Evolutionary conservation across 306 rosid species (phyloP).

Genomic region (Myrica gale): DNA sequence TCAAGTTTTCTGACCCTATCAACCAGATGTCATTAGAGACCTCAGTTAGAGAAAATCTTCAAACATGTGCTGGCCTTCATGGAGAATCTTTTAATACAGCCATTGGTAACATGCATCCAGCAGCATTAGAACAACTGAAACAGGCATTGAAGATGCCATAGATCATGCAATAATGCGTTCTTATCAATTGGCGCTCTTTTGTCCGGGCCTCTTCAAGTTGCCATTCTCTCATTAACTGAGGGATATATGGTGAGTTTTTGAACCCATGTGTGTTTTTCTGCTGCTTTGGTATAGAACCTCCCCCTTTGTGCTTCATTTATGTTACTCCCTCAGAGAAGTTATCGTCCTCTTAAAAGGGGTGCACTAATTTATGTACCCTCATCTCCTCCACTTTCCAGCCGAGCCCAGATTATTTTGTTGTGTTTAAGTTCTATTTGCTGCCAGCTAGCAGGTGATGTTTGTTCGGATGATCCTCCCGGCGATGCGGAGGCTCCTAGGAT

Average conservation of each 20-base stretch:
- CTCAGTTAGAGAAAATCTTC: slow-evolving; percentile 83
- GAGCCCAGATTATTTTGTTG: not conserved
- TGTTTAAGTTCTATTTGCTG: not conserved
- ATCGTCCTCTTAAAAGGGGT: not conserved
- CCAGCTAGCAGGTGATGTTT: slow-evolving; percentile 10
- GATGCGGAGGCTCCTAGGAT: slow-evolving; percentile 41
- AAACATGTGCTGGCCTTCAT: slow-evolving; percentile 80
- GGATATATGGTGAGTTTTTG: slow-evolving; percentile 47
- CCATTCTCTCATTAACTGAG: slow-evolving; percentile 32
- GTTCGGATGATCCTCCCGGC: slow-evolving; percentile 37
- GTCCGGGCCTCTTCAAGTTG: slow-evolving; percentile 33
- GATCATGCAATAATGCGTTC: slow-evolving; percentile 22
- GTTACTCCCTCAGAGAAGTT: not conserved
- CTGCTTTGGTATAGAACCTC: not conserved
- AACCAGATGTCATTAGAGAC: slow-evolving; percentile 78
- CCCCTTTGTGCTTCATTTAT: too few relatives aligned
- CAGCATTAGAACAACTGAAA: slow-evolving; percentile 75
- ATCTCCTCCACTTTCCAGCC: not conserved
- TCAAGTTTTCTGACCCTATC: slow-evolving; percentile 82
- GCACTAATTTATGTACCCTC: too few relatives aligned
- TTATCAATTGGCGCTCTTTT: slow-evolving; percentile 24
- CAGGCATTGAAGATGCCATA: slow-evolving; percentile 84
- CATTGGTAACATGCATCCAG: slow-evolving; percentile 83
- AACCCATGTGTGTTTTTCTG: not conserved
- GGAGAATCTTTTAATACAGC: slow-evolving; percentile 88